Percentiles rank a stretch among this genome's conserved stretches.
phyloP scores from a whole-genome alignment of 2,329 filamentous ascomycete species.

The Ilyonectria robusta region DNA sequence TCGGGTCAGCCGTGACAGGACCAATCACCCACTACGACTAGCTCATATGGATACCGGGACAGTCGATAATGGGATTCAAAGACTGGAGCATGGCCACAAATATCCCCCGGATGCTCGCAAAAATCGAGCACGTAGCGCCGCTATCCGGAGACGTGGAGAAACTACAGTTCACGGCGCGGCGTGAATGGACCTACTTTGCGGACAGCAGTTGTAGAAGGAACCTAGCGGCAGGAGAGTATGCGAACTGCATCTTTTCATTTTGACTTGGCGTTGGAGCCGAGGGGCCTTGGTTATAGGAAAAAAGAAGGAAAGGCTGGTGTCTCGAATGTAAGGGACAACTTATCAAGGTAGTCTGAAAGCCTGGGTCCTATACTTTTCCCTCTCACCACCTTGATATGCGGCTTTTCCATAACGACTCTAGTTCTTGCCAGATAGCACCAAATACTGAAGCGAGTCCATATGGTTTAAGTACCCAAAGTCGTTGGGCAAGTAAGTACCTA shows the following conservation, averaged over 20 bases:
- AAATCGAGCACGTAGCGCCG: not conserved
- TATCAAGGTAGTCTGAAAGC: no score
- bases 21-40: not conserved
- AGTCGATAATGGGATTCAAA: not conserved
- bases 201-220: not conserved
- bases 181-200: not conserved
- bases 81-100: not conserved
- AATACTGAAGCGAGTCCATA: no score
- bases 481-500: no score
- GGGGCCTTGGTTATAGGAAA: not conserved
- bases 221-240: not conserved
- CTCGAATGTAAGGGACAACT: not conserved
- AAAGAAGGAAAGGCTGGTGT: not conserved
- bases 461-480: no score
- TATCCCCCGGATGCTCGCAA: not conserved
- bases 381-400: no score
- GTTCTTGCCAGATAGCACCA: no score
- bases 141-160: not conserved
- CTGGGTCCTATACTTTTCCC: no score
- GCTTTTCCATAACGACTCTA: no score
- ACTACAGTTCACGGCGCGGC: not conserved
- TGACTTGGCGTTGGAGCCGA: not conserved
- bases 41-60: not conserved
- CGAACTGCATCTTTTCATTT: not conserved
- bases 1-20: not conserved